Percentiles rank a stretch among this genome's conserved stretches.
Conservation (phyloP, 768 basidiomycete genomes). For the Gautieria morchelliformis region DNA sequence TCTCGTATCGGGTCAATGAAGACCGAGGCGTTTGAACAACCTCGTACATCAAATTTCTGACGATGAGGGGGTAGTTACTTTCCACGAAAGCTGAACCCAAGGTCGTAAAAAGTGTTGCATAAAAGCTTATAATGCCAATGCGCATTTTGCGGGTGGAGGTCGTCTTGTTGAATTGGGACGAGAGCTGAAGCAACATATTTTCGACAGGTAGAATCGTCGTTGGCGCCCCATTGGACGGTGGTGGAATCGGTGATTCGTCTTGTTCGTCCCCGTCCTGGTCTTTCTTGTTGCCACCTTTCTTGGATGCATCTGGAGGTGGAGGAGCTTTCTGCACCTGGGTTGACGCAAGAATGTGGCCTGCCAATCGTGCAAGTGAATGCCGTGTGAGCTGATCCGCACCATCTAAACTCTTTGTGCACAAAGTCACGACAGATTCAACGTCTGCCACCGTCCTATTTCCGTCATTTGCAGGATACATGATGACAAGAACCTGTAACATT, state of each 20-base stretch:
- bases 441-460: conserved; percentile 53
- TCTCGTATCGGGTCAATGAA: conserved; percentile 57
- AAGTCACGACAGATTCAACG: conserved; percentile 61
- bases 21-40: conserved; percentile 53
- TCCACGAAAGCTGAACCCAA: conserved; percentile 79
- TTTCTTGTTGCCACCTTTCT: conserved; percentile 46
- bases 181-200: conserved; percentile 81
- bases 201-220: conserved; percentile 61
- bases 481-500: conserved; percentile 36
- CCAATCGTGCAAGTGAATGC: conserved; percentile 67
- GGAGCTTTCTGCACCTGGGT: conserved; percentile 64
- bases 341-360: conserved; percentile 73
- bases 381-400: conserved; percentile 73
- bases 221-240: conserved; percentile 38
- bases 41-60: conserved; percentile 70
- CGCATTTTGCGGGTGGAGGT: conserved; percentile 58
- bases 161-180: conserved; percentile 70
- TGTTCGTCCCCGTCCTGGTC: conserved; percentile 35
- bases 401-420: conserved; percentile 72
- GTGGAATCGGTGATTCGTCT: conserved; percentile 36
- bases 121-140: conserved; percentile 85
- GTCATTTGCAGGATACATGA: conserved; percentile 52
- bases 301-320: conserved; percentile 34
- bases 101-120: conserved; percentile 62
- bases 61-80: conserved; percentile 68